Percentiles rank a stretch among this genome's conserved stretches.
Evolutionary conservation across 441 rosid genomes (phyloP).

Genomic region (Erodium trifolium): DNA sequence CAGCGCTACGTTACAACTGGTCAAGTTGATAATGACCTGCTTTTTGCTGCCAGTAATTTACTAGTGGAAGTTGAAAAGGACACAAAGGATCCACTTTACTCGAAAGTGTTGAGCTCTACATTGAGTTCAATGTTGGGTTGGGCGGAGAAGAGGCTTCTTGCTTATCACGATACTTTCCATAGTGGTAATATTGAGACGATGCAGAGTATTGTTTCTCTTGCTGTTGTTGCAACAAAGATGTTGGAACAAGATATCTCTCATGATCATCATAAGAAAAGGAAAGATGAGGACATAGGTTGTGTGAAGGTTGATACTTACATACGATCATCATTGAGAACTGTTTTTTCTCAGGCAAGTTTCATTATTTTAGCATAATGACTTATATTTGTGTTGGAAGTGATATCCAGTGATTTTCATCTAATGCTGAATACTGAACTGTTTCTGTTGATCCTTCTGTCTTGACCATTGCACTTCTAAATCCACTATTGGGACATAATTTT

Average conservation of each 20-base stretch:
- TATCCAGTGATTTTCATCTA: too few relatives aligned
- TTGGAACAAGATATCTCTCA: too few relatives aligned
- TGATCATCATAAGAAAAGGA: conserved; percentile 23
- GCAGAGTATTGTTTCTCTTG: conserved; percentile 47
- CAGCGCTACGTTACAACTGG: conserved; percentile 47
- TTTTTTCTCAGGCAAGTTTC: conserved; percentile 45
- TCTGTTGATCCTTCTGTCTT: too few relatives aligned
- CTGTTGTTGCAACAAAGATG: conserved; percentile 25
- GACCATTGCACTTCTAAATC: too few relatives aligned
- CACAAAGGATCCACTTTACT: conserved; percentile 33
- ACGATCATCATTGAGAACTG: conserved; percentile 43
- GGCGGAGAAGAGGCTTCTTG: conserved; percentile 53
- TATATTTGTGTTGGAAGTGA: conserved; percentile 1
- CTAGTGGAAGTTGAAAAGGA: conserved; percentile 48
- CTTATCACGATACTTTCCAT: conserved; percentile 49
- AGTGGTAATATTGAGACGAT: conserved; percentile 44
- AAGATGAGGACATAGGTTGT: conserved; percentile 32
- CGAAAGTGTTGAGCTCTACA: conserved; percentile 33
- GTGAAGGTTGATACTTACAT: conserved; percentile 54
- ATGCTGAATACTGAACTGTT: too few relatives aligned
- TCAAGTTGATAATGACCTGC: conserved; percentile 48
- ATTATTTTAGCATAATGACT: conserved; percentile 6
- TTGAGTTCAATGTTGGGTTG: conserved; percentile 41
- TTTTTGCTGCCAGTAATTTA: conserved; percentile 50
- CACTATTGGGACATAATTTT: too few relatives aligned